Evolutionary conservation across 805 yeast species (phyloP), one percentile per base, ranked within the genome.

Genomic region (Myxozyma nipponensis): DNA sequence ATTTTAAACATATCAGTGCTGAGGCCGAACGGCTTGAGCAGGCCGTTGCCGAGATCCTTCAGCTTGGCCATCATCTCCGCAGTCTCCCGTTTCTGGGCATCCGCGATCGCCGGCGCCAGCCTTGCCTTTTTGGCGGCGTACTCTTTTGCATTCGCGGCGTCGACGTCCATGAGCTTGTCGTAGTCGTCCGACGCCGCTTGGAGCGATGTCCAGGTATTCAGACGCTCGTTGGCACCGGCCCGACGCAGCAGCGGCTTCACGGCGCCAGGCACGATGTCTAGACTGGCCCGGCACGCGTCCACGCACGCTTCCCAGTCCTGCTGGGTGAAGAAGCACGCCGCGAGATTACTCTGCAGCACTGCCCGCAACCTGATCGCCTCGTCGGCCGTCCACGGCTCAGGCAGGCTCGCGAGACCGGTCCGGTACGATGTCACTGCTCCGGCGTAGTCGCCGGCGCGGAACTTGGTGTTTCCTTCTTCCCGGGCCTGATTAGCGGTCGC

Each of bases 231-330:
- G 1, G 95, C 81, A 6, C 81, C 75, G 0, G 93, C 93, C 56
- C 89, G 75, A 60, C 96, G 75, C 61, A 84, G 84, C 61, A 83
- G 79, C 0, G 85, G 88, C 66, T 87, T 88, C 30, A 80, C 65
- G 62, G 84, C 82, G 15, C 71, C 64, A 1, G 77, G 73, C 62
- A 87, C 86, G 3, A 80, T 62, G 40, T 74, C 75, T 26, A 88
- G 69, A 0, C 95, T 81, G 32, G 70, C 68, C 32, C 79, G 76
- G 62, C 90, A 79, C 62, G 86, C 88, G 15, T 68, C 71, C 2
- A 86, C 77, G 0, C 91, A 85, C 15, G 51, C 58, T 19, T 57
- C 43, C 49, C 56, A 61, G n/a, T 61, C 41, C 13, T 56, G 57
- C 19, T 52, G 52, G 49, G 57, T 49, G 38, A 58, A 21, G 18